A percentile compares a stretch with the other conserved stretches of the same genome.
These are phyloP conservation scores for Erythrophleum fordii DNA, from an alignment of 306 rosid species.

Conservation along the genomic window DNA sequence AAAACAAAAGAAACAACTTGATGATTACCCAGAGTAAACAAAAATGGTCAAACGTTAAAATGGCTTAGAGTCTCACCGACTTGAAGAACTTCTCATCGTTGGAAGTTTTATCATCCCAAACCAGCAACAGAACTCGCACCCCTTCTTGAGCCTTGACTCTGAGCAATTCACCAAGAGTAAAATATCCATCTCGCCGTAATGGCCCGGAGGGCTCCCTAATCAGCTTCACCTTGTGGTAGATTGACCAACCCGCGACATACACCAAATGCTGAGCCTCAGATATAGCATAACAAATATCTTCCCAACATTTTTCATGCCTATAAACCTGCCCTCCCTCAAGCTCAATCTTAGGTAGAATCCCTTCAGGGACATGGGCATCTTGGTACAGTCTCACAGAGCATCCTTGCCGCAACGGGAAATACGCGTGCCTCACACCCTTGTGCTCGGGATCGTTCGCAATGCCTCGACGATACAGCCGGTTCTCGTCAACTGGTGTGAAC, in stretches of 20 bases:
- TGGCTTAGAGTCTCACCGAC: constrained; percentile 52
- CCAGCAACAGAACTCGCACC: constrained; percentile 73
- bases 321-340: constrained; percentile 65
- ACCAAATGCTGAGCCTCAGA: constrained; percentile 92
- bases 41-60: background rate
- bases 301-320: constrained; percentile 77
- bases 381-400: constrained; percentile 73
- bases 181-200: constrained; percentile 69
- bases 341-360: constrained; percentile 53
- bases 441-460: constrained; percentile 80
- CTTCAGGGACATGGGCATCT: constrained; percentile 72
- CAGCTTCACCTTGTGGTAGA: constrained; percentile 74
- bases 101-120: constrained; percentile 98
- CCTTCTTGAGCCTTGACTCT: constrained; percentile 93
- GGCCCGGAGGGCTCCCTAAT: constrained; percentile 73
- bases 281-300: constrained; percentile 87
- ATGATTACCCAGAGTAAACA: background rate
- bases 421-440: constrained; percentile 70
- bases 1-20: background rate
- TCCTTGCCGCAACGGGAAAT: constrained; percentile 85
- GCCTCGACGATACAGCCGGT: constrained; percentile 54
- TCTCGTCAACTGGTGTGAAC: constrained; percentile 58
- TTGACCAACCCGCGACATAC: constrained; percentile 85
- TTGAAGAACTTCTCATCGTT: constrained; percentile 61
- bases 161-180: constrained; percentile 91